phyloP scores from a whole-genome alignment of 2,329 filamentous ascomycete genomes.

The Fusarium sp. region DNA sequence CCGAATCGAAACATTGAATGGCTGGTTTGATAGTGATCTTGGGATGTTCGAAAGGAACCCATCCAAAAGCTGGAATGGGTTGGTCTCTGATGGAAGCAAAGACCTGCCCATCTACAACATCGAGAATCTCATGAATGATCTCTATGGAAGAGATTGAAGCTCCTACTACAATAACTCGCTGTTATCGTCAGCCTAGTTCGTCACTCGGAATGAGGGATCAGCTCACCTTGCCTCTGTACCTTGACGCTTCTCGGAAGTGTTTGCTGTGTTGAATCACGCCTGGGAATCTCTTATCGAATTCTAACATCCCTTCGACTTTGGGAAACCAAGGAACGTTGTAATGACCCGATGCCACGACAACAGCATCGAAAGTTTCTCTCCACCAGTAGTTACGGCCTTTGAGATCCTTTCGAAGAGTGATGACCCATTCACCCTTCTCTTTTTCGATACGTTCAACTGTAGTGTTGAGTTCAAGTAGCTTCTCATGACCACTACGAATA shows the following conservation, averaged over 20 bases:
- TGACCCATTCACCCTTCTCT: conserved; percentile 10
- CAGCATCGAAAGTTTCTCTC: conserved; percentile 27
- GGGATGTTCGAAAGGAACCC: conserved; percentile 32
- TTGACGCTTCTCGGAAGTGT: conserved; percentile 9
- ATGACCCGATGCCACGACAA: conserved; percentile 30
- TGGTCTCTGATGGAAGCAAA: conserved; percentile 25
- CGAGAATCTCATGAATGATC: conserved; percentile 28
- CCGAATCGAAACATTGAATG: conserved; percentile 13
- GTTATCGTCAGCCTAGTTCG: neutral
- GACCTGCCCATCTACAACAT: neutral
- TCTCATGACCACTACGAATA: neutral
- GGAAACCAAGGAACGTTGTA: conserved; percentile 38
- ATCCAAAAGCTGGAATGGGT: conserved; percentile 18
- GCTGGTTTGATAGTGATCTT: conserved; percentile 26
- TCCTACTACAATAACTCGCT: conserved; percentile 33
- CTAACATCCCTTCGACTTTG: conserved; percentile 10
- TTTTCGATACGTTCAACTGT: conserved; percentile 21
- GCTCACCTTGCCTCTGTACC: conserved; percentile 18
- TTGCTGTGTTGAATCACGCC: conserved; percentile 26
- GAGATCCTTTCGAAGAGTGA: conserved; percentile 22
- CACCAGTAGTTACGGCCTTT: conserved; percentile 32
- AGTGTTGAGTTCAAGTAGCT: conserved; percentile 19
- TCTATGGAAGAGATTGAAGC: conserved; percentile 29
- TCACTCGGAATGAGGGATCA: accelerated
- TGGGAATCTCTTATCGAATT: conserved; percentile 10